These are phyloP conservation scores for Xylaria sp. DNA, from an alignment of 2,329 filamentous ascomycete genomes.

Conservation along the genomic window DNA sequence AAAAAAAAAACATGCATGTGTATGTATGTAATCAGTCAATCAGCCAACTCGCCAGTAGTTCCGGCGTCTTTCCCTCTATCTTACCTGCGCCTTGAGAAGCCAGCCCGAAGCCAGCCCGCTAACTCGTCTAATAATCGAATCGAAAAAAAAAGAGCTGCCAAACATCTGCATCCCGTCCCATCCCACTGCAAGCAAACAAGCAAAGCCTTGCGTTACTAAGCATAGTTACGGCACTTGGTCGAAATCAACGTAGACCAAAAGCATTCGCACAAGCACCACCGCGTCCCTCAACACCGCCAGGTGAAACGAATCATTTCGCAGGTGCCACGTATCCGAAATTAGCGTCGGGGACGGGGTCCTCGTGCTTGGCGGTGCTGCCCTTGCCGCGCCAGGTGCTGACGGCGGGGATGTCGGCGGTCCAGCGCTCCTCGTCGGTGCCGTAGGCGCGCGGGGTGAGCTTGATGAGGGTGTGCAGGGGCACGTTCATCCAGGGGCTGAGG, in stretches of 20 bases:
- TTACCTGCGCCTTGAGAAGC: not conserved
- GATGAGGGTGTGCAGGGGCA: slow-evolving; percentile 93
- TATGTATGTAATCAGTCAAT: not conserved
- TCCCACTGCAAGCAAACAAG: too few relatives aligned
- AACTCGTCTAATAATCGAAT: not conserved
- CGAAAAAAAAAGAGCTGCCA: slow-evolving; percentile 1
- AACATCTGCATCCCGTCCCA: too few relatives aligned
- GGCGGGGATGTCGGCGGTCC: slow-evolving; percentile 89
- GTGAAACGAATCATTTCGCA: too few relatives aligned
- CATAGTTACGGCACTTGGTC: too few relatives aligned
- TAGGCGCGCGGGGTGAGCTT: slow-evolving; percentile 95
- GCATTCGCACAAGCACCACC: too few relatives aligned
- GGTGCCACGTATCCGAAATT: slow-evolving; percentile 16
- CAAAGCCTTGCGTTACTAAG: too few relatives aligned
- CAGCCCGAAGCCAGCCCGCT: not conserved
- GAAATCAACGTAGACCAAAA: too few relatives aligned
- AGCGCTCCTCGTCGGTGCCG: slow-evolving; percentile 85
- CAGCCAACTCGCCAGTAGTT: not conserved
- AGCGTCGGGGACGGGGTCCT: slow-evolving; percentile 55
- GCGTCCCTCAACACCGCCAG: not conserved
- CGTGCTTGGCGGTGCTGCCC: slow-evolving; percentile 85
- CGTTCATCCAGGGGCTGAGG: slow-evolving; percentile 96
- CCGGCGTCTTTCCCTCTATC: not conserved
- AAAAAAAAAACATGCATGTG: too few relatives aligned
- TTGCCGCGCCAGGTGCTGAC: slow-evolving; percentile 97